phyloP scores from a whole-genome alignment of 805 yeast genomes.

The Naumovozyma baii region DNA sequence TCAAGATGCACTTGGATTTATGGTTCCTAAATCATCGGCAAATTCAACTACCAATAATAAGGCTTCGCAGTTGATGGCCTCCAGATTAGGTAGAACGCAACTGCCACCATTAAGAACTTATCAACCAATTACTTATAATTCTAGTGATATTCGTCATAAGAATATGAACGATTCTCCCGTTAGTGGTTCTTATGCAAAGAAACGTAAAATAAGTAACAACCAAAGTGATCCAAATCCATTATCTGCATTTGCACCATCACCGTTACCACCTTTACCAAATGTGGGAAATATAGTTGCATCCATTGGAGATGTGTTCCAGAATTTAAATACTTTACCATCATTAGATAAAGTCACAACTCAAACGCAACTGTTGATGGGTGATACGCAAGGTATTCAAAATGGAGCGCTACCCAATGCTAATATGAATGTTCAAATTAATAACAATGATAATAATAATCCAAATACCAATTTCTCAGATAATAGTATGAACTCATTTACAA shows the following conservation, averaged over 20 bases:
- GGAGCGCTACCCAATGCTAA: neutral
- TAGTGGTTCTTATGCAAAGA: slow-evolving; percentile 15
- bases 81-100: slow-evolving; percentile 16
- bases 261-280: slow-evolving; percentile 11
- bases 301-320: slow-evolving; percentile 2
- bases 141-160: slow-evolving; percentile 22
- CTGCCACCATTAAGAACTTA: slow-evolving; percentile 27
- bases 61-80: slow-evolving; percentile 1
- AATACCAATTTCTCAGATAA: neutral
- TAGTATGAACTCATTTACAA: neutral
- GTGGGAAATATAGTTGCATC: slow-evolving; percentile 2
- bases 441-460: neutral
- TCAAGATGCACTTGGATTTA: slow-evolving; percentile 30
- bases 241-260: slow-evolving; percentile 6
- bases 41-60: slow-evolving; percentile 2
- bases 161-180: neutral
- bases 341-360: slow-evolving; percentile 9
- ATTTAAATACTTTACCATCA: slow-evolving; percentile 9
- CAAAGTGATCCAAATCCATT: slow-evolving; percentile 3
- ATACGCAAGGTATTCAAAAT: neutral
- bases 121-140: slow-evolving; percentile 27
- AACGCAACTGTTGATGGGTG: neutral
- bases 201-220: slow-evolving; percentile 13
- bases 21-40: slow-evolving; percentile 12
- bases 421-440: neutral